A percentile compares a stretch with the other conserved stretches of the same genome.
phyloP scores from a whole-genome alignment of 2,329 filamentous ascomycete genomes.

The Colletotrichum graminicola region DNA sequence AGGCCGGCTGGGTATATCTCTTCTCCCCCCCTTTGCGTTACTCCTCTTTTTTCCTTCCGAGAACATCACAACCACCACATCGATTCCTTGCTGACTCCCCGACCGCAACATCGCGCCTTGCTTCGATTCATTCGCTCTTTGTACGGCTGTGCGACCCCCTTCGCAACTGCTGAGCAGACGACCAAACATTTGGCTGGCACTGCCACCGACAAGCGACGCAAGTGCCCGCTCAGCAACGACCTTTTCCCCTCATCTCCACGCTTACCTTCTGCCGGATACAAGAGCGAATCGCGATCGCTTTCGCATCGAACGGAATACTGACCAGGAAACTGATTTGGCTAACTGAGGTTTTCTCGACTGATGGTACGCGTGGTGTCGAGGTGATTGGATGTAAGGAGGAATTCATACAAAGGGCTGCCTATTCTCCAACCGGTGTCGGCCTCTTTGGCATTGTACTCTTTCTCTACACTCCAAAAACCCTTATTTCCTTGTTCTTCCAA shows the following conservation, averaged over 20 bases:
- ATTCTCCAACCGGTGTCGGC: conserved; percentile 42
- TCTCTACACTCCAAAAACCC: conserved; percentile 41
- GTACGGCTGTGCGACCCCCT: conserved; percentile 11
- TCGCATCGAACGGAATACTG: conserved; percentile 23
- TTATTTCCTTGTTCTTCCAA: conserved; percentile 48
- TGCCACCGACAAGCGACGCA: conserved; percentile 29
- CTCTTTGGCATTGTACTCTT: conserved; percentile 46
- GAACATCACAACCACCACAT: conserved; percentile 27
- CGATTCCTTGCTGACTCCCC: conserved; percentile 8
- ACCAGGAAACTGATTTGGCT: conserved; percentile 34
- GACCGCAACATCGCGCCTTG: conserved; percentile 15
- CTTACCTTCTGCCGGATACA: neutral
- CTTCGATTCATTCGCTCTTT: neutral
- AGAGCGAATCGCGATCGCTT: neutral
- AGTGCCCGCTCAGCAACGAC: conserved; percentile 37
- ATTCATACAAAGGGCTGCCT: conserved; percentile 43
- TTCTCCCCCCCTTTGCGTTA: conserved; percentile 26
- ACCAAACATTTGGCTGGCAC: neutral
- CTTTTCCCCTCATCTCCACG: neutral
- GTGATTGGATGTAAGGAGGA: conserved; percentile 43
- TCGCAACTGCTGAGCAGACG: conserved; percentile 1
- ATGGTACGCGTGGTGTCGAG: conserved; percentile 43
- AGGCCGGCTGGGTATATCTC: conserved; percentile 31
- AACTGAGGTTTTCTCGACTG: conserved; percentile 40
- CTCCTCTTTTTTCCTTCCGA: conserved; percentile 38